Conservation (phyloP, 345 rosid genomes). For the Cardiospermum halicacabum region DNA sequence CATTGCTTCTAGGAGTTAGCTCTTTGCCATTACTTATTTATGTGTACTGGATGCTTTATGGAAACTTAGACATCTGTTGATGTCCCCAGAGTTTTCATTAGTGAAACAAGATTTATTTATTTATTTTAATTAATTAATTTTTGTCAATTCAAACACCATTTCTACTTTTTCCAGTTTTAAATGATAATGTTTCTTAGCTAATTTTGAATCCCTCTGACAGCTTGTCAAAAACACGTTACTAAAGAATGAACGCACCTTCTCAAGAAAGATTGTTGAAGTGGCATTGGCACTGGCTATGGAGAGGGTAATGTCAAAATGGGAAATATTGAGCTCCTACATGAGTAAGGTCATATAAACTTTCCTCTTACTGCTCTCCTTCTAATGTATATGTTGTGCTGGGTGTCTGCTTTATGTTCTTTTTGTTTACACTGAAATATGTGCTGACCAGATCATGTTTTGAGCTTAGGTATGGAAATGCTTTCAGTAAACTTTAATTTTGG, state of each 20-base stretch:
- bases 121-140: not conserved
- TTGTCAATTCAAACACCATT: not conserved
- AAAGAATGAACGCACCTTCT: slow-evolving; percentile 20
- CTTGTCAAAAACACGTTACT: slow-evolving; percentile 25
- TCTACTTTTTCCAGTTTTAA: not conserved
- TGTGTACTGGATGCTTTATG: not conserved
- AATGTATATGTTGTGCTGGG: not conserved
- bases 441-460: not conserved
- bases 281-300: slow-evolving; percentile 28
- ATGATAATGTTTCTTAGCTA: not conserved
- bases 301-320: slow-evolving; percentile 28
- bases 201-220: slow-evolving; percentile 12
- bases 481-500: not conserved
- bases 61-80: not conserved
- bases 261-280: slow-evolving; percentile 27
- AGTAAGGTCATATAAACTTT: slow-evolving; percentile 19
- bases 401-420: not conserved
- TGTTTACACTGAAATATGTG: not conserved
- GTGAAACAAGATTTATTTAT: too few relatives aligned
- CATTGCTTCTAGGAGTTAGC: not conserved
- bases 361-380: not conserved
- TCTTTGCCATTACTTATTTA: not conserved
- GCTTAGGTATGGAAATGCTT: not conserved
- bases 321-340: slow-evolving; percentile 27
- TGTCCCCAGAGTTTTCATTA: too few relatives aligned